Evolutionary conservation across 306 rosid genomes (phyloP).

Genomic region (Nissolia schottii): DNA sequence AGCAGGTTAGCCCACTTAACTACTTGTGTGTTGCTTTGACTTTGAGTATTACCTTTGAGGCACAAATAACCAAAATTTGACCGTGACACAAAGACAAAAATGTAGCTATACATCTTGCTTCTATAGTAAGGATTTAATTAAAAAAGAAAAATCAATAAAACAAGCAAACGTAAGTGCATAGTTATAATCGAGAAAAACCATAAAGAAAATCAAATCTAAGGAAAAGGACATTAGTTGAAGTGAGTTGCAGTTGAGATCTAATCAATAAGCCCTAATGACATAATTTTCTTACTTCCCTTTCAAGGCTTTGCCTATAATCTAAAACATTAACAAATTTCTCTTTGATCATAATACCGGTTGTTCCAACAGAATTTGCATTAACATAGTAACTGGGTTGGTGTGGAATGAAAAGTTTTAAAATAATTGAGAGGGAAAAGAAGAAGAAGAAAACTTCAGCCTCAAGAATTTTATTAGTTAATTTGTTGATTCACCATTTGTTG

Average conservation of each 20-base stretch:
- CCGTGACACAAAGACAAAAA: background rate
- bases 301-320: conserved; percentile 28
- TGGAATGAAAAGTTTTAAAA: conserved; percentile 25
- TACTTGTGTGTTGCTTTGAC: background rate
- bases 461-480: background rate
- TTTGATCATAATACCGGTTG: conserved; percentile 35
- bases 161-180: background rate
- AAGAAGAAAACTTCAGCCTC: background rate
- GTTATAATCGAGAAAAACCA: background rate
- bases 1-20: background rate
- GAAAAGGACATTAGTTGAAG: background rate
- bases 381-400: conserved; percentile 20
- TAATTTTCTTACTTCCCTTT: conserved; percentile 34
- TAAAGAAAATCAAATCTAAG: background rate
- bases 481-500: background rate
- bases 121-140: no score
- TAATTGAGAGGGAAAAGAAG: conserved; percentile 29
- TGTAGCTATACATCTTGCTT: background rate
- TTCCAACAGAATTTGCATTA: conserved; percentile 33
- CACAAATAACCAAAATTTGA: background rate
- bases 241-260: conserved; percentile 39
- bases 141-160: background rate
- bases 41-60: background rate
- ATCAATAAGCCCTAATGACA: background rate
- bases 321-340: background rate